A percentile compares a stretch with the other conserved stretches of the same genome.
These are phyloP conservation scores for Lycium barbarum DNA, from an alignment of 257 asterid species.

Conservation along the genomic window DNA sequence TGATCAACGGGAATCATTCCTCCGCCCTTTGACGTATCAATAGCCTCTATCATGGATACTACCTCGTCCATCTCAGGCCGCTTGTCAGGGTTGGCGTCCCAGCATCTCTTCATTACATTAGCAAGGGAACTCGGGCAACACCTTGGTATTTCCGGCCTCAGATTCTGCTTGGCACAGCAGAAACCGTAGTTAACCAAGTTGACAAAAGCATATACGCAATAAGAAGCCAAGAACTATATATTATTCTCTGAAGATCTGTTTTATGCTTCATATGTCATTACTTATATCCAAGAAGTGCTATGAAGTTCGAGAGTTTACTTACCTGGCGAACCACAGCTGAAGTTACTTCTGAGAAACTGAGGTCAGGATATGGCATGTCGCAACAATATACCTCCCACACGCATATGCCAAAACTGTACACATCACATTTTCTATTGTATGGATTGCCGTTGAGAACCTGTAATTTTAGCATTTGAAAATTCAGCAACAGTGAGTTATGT, in stretches of 20 bases:
- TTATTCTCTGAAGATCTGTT: neutral
- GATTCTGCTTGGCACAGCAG: slow-evolving; percentile 48
- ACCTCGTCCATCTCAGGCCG: slow-evolving; percentile 97
- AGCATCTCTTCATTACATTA: slow-evolving; percentile 81
- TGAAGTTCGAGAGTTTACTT: slow-evolving; percentile 4
- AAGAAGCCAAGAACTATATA: neutral
- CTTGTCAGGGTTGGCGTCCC: slow-evolving; percentile 90
- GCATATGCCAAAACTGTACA: slow-evolving; percentile 87
- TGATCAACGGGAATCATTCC: slow-evolving; percentile 92
- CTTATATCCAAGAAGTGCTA: slow-evolving; percentile 1
- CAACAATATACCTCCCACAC: slow-evolving; percentile 90
- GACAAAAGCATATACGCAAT: neutral
- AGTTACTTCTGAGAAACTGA: slow-evolving; percentile 89
- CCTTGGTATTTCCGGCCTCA: slow-evolving; percentile 91
- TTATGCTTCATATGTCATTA: neutral
- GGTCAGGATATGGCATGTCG: slow-evolving; percentile 94
- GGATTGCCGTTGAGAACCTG: slow-evolving; percentile 85
- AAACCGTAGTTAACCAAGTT: neutral
- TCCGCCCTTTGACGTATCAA: slow-evolving; percentile 85
- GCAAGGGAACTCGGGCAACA: slow-evolving; percentile 86
- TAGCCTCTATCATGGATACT: slow-evolving; percentile 73
- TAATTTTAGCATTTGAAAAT: neutral
- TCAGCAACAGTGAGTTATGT: neutral
- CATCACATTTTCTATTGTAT: slow-evolving; percentile 82
- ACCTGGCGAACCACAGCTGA: slow-evolving; percentile 95